Conservation (phyloP, 2,329 filamentous ascomycete species). For the Phyllosticta citriasiana region DNA sequence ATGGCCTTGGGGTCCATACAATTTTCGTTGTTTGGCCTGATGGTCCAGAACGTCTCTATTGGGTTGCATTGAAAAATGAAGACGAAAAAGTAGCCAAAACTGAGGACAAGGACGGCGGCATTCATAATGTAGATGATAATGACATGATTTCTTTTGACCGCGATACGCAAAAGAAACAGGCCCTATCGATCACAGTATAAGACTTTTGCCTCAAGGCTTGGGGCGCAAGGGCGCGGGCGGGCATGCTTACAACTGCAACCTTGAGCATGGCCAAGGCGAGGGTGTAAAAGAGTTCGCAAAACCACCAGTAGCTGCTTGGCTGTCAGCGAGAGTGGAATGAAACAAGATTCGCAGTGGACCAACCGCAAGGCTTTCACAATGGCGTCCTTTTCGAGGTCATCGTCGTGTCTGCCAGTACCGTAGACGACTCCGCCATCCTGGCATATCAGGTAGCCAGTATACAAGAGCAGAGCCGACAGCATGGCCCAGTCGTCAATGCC, state of each 20-base stretch:
- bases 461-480: constrained; percentile 28
- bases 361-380: constrained; percentile 20
- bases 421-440: constrained; percentile 30
- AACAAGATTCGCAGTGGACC: not conserved
- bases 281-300: constrained; percentile 47
- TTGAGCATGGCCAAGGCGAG: constrained; percentile 39
- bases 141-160: constrained; percentile 35
- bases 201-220: not conserved
- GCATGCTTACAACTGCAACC: constrained; percentile 34
- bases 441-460: constrained; percentile 30
- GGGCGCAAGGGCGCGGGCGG: constrained; percentile 9
- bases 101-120: constrained; percentile 34
- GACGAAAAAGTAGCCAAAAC: constrained; percentile 41
- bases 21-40: constrained; percentile 27
- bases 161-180: constrained; percentile 45
- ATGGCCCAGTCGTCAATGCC: constrained; percentile 34
- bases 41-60: constrained; percentile 42
- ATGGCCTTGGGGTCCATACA: constrained; percentile 38
- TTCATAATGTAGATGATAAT: constrained; percentile 40
- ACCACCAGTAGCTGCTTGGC: constrained; percentile 38
- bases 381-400: constrained; percentile 22
- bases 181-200: constrained; percentile 1
- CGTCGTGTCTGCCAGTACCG: constrained; percentile 30
- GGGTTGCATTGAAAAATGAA: constrained; percentile 45
- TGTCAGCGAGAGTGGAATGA: constrained; percentile 12